Evolutionary conservation across 306 rosid genomes (phyloP).

Genomic region (Citrullus amarus): DNA sequence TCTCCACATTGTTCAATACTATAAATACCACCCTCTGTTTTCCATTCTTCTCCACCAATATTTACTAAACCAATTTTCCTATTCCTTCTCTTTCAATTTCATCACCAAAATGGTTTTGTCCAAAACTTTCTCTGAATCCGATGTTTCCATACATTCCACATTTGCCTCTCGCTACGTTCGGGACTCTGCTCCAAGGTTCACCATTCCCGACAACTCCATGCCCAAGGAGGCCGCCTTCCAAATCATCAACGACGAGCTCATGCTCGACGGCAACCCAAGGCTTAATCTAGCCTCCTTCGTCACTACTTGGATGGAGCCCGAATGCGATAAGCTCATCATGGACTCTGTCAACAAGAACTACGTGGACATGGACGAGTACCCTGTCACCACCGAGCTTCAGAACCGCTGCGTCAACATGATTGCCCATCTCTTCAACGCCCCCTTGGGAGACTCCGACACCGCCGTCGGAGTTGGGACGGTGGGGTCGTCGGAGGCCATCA

Average conservation of each 20-base stretch:
- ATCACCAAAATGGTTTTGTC: background rate
- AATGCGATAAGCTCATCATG: constrained; percentile 11
- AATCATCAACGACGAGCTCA: constrained; percentile 14
- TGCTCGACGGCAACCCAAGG: constrained; percentile 8
- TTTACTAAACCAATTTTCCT: too few species aligned
- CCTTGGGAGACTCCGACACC: constrained; percentile 3
- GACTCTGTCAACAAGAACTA: constrained; percentile 8
- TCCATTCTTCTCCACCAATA: background rate
- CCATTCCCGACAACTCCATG: constrained; percentile 4
- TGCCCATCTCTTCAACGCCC: constrained; percentile 7
- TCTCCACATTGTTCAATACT: background rate
- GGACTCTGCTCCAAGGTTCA: background rate
- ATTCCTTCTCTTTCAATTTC: background rate
- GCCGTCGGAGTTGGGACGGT: constrained; percentile 9
- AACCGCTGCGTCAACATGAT: constrained; percentile 12
- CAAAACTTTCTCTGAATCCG: background rate
- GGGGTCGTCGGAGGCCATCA: constrained; percentile 13
- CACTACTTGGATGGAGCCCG: constrained; percentile 15
- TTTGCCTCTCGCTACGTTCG: constrained; percentile 10
- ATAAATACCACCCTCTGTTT: background rate
- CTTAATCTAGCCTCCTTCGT: background rate
- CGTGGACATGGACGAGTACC: constrained; percentile 13
- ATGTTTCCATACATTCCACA: background rate
- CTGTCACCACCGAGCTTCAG: constrained; percentile 10
- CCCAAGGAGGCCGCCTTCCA: constrained; percentile 6